A percentile compares a stretch with the other conserved stretches of the same genome.
These are phyloP conservation scores for Cyclotella choctawhatcheeana DNA, from an alignment of 108 stramenopile genomes.

Conservation along the genomic window DNA sequence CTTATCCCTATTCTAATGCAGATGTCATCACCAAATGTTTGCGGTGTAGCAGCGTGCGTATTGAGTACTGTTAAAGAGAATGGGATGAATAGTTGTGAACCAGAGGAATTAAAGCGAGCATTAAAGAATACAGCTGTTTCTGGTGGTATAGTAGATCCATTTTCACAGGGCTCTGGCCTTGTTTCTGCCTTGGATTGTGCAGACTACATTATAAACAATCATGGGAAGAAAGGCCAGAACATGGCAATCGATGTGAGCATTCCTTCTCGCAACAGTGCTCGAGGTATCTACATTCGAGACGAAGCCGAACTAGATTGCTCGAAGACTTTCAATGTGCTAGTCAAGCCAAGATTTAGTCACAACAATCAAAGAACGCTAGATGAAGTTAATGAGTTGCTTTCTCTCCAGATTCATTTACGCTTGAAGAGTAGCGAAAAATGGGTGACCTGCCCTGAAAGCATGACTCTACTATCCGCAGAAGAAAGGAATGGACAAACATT, in stretches of 20 bases:
- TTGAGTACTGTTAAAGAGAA: slow-evolving; percentile 76
- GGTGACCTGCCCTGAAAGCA: slow-evolving; percentile 55
- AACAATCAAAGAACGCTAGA: slow-evolving; percentile 15
- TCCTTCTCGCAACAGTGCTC: slow-evolving; percentile 32
- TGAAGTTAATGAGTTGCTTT: slow-evolving; percentile 32
- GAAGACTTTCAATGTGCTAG: slow-evolving; percentile 51
- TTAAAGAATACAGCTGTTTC: slow-evolving; percentile 74
- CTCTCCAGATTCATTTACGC: slow-evolving; percentile 64
- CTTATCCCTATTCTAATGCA: no score
- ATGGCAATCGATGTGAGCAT: slow-evolving; percentile 54
- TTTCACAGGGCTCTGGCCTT: slow-evolving; percentile 41
- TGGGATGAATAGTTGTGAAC: slow-evolving; percentile 50
- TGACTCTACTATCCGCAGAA: slow-evolving; percentile 66
- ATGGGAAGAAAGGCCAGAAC: slow-evolving; percentile 40
- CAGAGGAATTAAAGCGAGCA: slow-evolving; percentile 67
- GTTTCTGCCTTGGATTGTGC: slow-evolving; percentile 37
- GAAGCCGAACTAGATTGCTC: slow-evolving; percentile 37
- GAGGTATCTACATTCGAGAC: slow-evolving; percentile 86
- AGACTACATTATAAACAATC: slow-evolving; percentile 30
- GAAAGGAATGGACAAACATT: slow-evolving; percentile 52
- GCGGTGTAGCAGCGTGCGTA: not conserved
- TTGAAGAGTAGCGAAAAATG: slow-evolving; percentile 53
- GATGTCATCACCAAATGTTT: not conserved
- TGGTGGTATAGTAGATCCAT: slow-evolving; percentile 38
- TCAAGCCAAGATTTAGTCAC: slow-evolving; percentile 57